Conservation (phyloP, 306 rosid genomes). For the Rubus parviflorus region DNA sequence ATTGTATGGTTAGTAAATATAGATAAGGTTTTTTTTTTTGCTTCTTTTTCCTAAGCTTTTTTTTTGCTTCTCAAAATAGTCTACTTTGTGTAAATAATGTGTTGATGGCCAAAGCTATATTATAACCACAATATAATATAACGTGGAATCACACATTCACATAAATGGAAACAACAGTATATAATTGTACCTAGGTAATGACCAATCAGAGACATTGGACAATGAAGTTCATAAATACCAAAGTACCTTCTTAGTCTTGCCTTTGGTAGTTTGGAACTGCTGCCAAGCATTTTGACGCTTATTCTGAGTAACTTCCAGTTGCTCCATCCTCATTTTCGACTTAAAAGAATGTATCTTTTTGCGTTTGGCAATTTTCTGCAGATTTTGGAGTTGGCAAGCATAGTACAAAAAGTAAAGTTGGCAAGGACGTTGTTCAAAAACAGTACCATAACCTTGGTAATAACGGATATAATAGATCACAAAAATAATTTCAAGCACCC, state of each 20-base stretch:
- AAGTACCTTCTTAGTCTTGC: constrained; percentile 90
- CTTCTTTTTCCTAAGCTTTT: not conserved
- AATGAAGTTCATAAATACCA: constrained; percentile 4
- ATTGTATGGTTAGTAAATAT: not conserved
- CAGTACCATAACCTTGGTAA: constrained; percentile 7
- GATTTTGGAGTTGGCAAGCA: constrained; percentile 27
- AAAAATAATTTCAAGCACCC: constrained; percentile 6
- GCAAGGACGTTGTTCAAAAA: not conserved
- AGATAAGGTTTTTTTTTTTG: not conserved
- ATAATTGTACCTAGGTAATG: not conserved
- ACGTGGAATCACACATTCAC: not conserved
- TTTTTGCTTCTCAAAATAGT: not conserved
- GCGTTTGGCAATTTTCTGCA: constrained; percentile 79
- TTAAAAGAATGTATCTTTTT: constrained; percentile 96
- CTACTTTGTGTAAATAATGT: not conserved
- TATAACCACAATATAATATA: not conserved
- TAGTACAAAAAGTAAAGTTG: not conserved
- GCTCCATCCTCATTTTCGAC: constrained; percentile 97
- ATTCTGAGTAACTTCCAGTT: constrained; percentile 94
- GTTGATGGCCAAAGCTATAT: not conserved
- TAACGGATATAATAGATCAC: not conserved
- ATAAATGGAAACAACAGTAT: not conserved
- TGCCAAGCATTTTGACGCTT: constrained; percentile 99
- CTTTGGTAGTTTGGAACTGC: constrained; percentile 92
- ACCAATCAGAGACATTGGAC: not conserved